phyloP scores from a whole-genome alignment of 2,329 filamentous ascomycete genomes.

The Sporothrix pseudoabietina region DNA sequence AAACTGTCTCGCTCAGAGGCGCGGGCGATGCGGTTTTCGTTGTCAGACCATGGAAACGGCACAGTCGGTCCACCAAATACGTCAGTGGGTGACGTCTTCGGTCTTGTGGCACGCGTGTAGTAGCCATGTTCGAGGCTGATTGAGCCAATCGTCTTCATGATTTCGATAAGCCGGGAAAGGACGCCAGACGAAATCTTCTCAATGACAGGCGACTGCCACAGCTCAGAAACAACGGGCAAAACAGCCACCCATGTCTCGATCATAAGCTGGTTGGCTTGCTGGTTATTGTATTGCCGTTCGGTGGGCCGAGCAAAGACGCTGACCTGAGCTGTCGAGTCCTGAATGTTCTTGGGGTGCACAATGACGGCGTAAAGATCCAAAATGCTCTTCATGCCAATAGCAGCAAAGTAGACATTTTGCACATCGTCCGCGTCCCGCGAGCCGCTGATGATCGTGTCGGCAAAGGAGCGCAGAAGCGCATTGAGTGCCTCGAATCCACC shows the following conservation, averaged over 20 bases:
- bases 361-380: constrained; percentile 78
- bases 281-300: constrained; percentile 46
- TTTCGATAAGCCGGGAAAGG: constrained; percentile 78
- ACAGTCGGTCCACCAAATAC: constrained; percentile 47
- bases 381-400: constrained; percentile 74
- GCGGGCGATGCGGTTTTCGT: constrained; percentile 39
- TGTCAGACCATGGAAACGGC: constrained; percentile 53
- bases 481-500: constrained; percentile 76
- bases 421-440: constrained; percentile 48
- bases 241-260: constrained; percentile 83
- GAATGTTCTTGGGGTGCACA: constrained; percentile 74
- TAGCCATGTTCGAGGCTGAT: constrained; percentile 67
- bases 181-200: constrained; percentile 75
- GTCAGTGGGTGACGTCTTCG: constrained; percentile 23
- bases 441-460: constrained; percentile 55
- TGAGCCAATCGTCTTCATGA: constrained; percentile 74
- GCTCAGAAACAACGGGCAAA: constrained; percentile 70
- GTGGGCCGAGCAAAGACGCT: constrained; percentile 46
- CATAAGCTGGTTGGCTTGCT: constrained; percentile 68
- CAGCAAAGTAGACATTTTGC: constrained; percentile 52
- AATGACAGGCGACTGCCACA: constrained; percentile 85
- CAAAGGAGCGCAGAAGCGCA: constrained; percentile 67
- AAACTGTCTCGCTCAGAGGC: constrained; percentile 49
- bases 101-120: constrained; percentile 14
- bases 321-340: constrained; percentile 69